Evolutionary conservation across 352 stramenopile species (phyloP), one percentile per base, ranked within the genome.

Genomic region (Plasmopara muralis): DNA sequence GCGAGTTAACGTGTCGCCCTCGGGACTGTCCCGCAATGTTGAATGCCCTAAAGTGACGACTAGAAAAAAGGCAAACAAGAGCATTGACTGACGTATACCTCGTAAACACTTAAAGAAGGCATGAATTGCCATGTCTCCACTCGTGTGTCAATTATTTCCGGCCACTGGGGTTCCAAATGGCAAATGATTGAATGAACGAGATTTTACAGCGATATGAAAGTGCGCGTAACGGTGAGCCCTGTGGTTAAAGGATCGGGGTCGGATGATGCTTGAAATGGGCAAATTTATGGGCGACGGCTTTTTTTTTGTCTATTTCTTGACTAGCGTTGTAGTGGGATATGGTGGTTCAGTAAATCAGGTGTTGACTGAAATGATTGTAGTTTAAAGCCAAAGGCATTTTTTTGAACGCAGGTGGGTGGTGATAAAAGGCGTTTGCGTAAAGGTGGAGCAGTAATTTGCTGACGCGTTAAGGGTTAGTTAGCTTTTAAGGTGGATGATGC

Each of bases 1-100:
- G 43, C 58, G 58, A 6, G 30, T 25, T 20, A 46, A 9, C 18
- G 51, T 15, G n/a, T 37, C 43, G 39, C 39, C 18, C 13, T 10
- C 39, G n/a, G 14, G 16, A 38, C 44, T 48, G 6, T 8, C 7
- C 5, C 31, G 31, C 6, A 35, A 14, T 16, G 25, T 38, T 28
- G 42, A 44, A 43, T 41, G 42, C 15, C 31, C 31, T 35, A 12
- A 35, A 12, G 31, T 5, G 31, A 35, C 7, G 10, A 35, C 31
- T 35, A 35, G 31, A 12, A 4, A 35, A 35, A 35, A 12, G 10
- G 10, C 10, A 35, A 8, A 35, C 31, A 35, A 35, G 31, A 35
- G 31, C 6, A 35, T 12, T 35, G 10, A 12, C 10, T 35, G 7
- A 35, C 10, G 10, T 12, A 12, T 5, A 12, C 31, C 10, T 35